Conservation (phyloP, 495 filamentous ascomycete species). For the Choiromyces venosus region DNA sequence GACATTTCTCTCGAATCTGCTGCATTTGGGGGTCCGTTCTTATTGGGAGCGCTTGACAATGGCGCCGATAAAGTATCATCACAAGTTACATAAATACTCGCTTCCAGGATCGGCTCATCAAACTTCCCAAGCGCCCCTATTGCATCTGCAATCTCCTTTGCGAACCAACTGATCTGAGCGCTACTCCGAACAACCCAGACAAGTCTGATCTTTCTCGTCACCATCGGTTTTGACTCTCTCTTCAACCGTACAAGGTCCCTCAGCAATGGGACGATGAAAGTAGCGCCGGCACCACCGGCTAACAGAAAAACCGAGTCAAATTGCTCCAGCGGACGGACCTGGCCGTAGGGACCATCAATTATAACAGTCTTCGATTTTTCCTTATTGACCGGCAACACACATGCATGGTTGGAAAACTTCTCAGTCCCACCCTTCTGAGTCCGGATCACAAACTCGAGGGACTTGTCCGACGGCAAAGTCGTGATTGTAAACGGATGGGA, state of each 20-base stretch:
- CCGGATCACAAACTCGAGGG: conserved; percentile 66
- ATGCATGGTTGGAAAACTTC: conserved; percentile 59
- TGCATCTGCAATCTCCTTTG: conserved; percentile 55
- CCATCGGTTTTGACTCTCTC: conserved; percentile 42
- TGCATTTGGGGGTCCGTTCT: neutral
- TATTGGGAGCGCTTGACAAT: conserved; percentile 7
- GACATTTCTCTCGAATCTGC: neutral
- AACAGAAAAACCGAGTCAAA: conserved; percentile 58
- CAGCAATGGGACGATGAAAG: conserved; percentile 54
- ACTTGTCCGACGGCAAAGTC: conserved; percentile 53
- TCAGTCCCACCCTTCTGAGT: conserved; percentile 66
- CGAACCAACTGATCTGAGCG: conserved; percentile 64
- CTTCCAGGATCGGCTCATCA: conserved; percentile 46
- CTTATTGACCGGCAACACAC: conserved; percentile 46
- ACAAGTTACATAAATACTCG: conserved; percentile 59
- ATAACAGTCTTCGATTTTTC: conserved; percentile 45
- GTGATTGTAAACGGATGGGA: conserved; percentile 80
- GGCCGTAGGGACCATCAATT: conserved; percentile 56
- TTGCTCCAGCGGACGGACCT: conserved; percentile 52
- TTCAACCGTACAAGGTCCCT: conserved; percentile 49
- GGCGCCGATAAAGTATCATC: conserved; percentile 43
- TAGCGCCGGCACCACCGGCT: conserved; percentile 55
- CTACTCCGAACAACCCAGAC: conserved; percentile 67
- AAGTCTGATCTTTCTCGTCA: conserved; percentile 62
- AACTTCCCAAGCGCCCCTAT: conserved; percentile 49